These are phyloP conservation scores for Talaromyces rugulosus DNA, from an alignment of 2,329 filamentous ascomycete genomes.

Conservation along the genomic window DNA sequence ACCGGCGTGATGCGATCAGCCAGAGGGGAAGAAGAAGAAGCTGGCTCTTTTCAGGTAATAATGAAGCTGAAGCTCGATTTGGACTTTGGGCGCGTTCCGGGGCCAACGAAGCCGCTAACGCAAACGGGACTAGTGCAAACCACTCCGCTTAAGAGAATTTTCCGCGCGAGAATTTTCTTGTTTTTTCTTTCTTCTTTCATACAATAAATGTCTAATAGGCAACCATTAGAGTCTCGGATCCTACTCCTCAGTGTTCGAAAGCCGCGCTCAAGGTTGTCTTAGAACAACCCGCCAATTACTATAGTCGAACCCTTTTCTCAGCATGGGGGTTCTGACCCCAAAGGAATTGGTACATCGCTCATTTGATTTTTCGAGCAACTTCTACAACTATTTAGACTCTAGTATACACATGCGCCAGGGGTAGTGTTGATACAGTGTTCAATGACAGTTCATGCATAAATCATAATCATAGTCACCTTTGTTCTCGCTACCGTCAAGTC, in stretches of 20 bases:
- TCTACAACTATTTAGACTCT: background rate
- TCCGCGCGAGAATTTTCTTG: constrained; percentile 28
- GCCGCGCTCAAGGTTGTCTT: constrained; percentile 98
- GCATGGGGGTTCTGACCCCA: constrained; percentile 52
- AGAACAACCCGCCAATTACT: constrained; percentile 71
- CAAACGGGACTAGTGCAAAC: constrained; percentile 28
- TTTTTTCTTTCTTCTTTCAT: constrained; percentile 48
- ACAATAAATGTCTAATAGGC: constrained; percentile 61
- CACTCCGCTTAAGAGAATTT: constrained; percentile 21
- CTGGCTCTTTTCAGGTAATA: background rate
- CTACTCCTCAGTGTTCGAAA: constrained; percentile 81
- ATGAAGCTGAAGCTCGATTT: background rate
- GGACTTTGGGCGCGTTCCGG: constrained; percentile 29
- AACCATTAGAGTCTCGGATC: constrained; percentile 99
- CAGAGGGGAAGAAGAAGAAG: background rate
- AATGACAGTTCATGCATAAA: background rate
- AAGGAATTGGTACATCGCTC: constrained; percentile 41
- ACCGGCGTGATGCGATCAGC: background rate
- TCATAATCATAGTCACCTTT: background rate
- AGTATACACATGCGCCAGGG: background rate
- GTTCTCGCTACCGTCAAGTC: background rate
- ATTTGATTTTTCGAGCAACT: background rate
- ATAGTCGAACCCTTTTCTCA: constrained; percentile 59
- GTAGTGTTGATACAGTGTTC: background rate
- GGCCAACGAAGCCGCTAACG: constrained; percentile 22